Percentiles rank a stretch among this genome's conserved stretches.
phyloP scores from a whole-genome alignment of 2,329 filamentous ascomycete genomes.

The Dryadomyces quercivorus region DNA sequence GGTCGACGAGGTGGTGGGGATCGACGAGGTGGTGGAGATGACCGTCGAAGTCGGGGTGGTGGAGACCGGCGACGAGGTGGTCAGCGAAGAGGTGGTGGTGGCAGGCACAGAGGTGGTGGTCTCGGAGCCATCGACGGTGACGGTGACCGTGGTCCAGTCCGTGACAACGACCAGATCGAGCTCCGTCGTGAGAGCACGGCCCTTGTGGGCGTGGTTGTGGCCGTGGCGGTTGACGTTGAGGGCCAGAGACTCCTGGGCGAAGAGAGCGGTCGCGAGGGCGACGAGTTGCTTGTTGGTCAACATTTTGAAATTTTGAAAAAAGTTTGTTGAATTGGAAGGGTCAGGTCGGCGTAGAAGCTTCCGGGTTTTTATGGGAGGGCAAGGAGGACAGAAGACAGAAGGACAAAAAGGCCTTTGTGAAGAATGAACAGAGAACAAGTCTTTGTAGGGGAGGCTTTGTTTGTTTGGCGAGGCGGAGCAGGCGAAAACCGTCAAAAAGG shows the following conservation, averaged over 20 bases:
- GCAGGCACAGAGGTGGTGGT: conserved; percentile 4
- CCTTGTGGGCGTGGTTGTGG: conserved; percentile 24
- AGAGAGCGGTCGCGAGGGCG: conserved; percentile 28
- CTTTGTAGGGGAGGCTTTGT: too few species aligned
- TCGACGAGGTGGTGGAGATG: conserved; percentile 4
- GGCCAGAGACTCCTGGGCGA: conserved; percentile 30
- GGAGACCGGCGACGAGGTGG: conserved; percentile 5
- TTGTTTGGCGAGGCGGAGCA: not conserved
- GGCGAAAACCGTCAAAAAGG: conserved; percentile 1
- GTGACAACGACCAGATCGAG: conserved; percentile 23
- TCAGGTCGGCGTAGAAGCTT: not conserved
- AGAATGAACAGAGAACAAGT: too few species aligned
- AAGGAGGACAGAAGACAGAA: too few species aligned
- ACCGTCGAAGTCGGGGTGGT: conserved; percentile 1
- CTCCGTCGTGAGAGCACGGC: conserved; percentile 16
- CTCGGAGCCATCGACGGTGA: conserved; percentile 18
- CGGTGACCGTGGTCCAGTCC: conserved; percentile 30
- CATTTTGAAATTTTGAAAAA: not conserved
- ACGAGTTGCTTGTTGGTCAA: conserved; percentile 17
- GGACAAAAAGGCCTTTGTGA: too few species aligned
- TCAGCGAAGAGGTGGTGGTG: conserved; percentile 3
- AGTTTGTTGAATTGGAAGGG: not conserved
- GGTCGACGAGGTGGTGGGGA: conserved; percentile 5
- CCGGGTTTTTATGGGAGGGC: too few species aligned
- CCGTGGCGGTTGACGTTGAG: conserved; percentile 29